Conservation (phyloP, 2,329 filamentous ascomycete species). For the Microcera coccophila region DNA sequence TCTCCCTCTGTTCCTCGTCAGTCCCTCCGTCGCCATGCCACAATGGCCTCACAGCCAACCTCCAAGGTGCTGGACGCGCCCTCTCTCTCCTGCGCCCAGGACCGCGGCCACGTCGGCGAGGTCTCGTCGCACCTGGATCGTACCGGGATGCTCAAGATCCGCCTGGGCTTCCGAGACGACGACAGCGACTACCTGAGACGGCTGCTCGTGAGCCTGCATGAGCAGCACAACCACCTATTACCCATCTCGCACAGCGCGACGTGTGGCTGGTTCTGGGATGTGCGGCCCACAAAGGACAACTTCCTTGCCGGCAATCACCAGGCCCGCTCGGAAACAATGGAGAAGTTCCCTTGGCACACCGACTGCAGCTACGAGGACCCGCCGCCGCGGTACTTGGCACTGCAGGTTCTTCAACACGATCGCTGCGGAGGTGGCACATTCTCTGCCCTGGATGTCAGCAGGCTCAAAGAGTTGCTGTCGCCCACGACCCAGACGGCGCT, state of each 20-base stretch:
- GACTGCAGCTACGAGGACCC: conserved; percentile 41
- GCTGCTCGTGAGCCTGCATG: conserved; percentile 33
- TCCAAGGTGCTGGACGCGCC: conserved; percentile 15
- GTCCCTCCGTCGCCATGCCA: conserved; percentile 5
- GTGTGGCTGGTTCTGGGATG: conserved; percentile 44
- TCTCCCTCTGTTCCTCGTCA: too few species aligned
- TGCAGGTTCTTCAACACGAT: conserved; percentile 41
- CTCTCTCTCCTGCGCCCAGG: conserved; percentile 10
- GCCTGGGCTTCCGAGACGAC: conserved; percentile 30
- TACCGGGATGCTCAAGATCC: conserved; percentile 36
- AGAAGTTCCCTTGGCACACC: conserved; percentile 42
- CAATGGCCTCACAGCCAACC: conserved; percentile 2
- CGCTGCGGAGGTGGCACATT: conserved; percentile 38
- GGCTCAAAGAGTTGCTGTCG: too few species aligned
- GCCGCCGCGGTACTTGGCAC: conserved; percentile 38
- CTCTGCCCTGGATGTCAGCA: too few species aligned
- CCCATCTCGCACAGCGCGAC: conserved; percentile 40
- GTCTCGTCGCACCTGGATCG: conserved; percentile 15
- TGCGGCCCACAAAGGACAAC: conserved; percentile 29
- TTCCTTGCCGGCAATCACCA: conserved; percentile 31
- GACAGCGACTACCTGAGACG: conserved; percentile 33
- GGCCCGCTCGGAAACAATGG: conserved; percentile 41
- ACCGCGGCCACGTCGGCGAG: conserved; percentile 13
- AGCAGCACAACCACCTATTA: conserved; percentile 32
- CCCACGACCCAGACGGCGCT: too few species aligned